phyloP scores from a whole-genome alignment of 768 basidiomycete genomes.

The Butyriboletus loyo region DNA sequence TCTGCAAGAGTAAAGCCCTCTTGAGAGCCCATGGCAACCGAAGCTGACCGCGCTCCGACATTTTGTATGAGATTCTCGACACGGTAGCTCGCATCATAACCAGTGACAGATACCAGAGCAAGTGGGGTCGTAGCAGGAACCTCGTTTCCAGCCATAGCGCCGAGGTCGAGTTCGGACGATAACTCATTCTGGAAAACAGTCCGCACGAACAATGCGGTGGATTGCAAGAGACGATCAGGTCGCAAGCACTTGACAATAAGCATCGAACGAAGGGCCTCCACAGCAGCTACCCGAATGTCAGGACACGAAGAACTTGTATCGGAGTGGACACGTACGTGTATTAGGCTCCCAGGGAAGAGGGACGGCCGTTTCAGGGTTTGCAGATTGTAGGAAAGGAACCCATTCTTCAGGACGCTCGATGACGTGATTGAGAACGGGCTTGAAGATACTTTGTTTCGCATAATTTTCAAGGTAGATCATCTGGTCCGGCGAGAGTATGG shows the following conservation, averaged over 20 bases:
- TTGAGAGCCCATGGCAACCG: constrained; percentile 97
- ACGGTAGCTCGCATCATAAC: constrained; percentile 97
- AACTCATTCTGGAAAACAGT: constrained; percentile 79
- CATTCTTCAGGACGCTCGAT: constrained; percentile 62
- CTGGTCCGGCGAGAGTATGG: constrained; percentile 65
- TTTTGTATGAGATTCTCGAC: constrained; percentile 85
- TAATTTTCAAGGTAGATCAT: constrained; percentile 64
- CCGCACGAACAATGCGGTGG: constrained; percentile 71
- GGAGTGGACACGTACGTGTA: constrained; percentile 56
- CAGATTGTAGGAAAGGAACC: constrained; percentile 66
- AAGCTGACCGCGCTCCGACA: constrained; percentile 71
- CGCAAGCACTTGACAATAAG: constrained; percentile 87
- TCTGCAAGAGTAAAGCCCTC: constrained; percentile 97
- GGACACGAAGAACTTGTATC: neutral
- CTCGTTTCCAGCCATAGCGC: constrained; percentile 74
- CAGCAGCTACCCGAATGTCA: constrained; percentile 48
- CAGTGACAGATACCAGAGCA: constrained; percentile 88
- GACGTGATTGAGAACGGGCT: constrained; percentile 65
- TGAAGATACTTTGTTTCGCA: constrained; percentile 73
- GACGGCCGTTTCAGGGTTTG: constrained; percentile 61
- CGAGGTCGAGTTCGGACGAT: constrained; percentile 75
- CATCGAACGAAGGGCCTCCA: constrained; percentile 71
- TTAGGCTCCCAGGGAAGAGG: constrained; percentile 79
- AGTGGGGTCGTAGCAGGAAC: constrained; percentile 79
- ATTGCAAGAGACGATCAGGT: constrained; percentile 87